A percentile compares a stretch with the other conserved stretches of the same genome.
These are phyloP conservation scores for Backusella tarrabulga DNA, from an alignment of 192 early-diverging fungal species.

Conservation along the genomic window DNA sequence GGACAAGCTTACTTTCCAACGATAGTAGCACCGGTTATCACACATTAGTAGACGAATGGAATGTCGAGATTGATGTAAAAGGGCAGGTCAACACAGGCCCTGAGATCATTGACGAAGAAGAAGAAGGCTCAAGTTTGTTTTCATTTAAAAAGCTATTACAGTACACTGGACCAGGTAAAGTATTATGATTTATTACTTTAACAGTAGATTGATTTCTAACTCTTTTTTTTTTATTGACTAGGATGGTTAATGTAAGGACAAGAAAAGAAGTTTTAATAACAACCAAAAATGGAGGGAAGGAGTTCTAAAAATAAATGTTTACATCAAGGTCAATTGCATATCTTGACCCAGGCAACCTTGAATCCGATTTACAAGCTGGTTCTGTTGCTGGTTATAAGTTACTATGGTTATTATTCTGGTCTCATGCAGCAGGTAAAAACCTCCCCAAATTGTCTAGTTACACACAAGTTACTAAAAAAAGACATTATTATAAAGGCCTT, in stretches of 20 bases:
- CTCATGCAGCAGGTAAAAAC: conserved; percentile 52
- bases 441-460: not conserved
- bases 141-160: conserved; percentile 61
- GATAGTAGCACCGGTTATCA: not conserved
- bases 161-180: conserved; percentile 62
- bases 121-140: conserved; percentile 27
- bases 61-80: conserved; percentile 29
- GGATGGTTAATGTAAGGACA: conserved; percentile 34
- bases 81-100: conserved; percentile 25
- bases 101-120: not conserved
- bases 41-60: conserved; percentile 15
- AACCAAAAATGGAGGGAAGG: not conserved
- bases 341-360: conserved; percentile 68
- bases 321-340: conserved; percentile 58
- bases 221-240: not conserved
- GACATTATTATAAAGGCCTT: conserved; percentile 32
- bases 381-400: conserved; percentile 65
- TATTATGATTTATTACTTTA: not conserved
- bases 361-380: conserved; percentile 69
- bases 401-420: conserved; percentile 65
- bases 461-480: not conserved
- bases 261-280: not conserved
- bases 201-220: not conserved
- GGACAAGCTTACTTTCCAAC: not conserved
- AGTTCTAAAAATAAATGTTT: not conserved